Evolutionary conservation across 2,329 filamentous ascomycete species (phyloP), one percentile per base, ranked within the genome.

Genomic region (Microsporum ferrugineum): DNA sequence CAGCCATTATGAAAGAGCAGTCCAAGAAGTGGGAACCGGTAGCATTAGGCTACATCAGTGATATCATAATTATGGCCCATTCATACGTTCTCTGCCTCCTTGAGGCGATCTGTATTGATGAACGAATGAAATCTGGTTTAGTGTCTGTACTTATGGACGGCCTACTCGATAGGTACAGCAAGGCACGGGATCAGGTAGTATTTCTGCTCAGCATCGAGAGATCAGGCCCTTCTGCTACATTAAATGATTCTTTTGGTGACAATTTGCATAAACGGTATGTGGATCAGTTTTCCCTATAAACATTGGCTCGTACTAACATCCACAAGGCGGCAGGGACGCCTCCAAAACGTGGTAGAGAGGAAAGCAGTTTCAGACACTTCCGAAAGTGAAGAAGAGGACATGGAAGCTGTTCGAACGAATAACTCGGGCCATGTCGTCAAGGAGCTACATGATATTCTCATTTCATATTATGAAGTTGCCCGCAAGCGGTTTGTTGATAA

Each of bases 401-500:
- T 5, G 34, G 5, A 36, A 36, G 34, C 34, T 5, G 66, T 38
- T 61, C 63, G n/a, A 41, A 70, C 72, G 65, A 71, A 68, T 60
- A 78, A 76, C 58, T 69, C 71, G 0, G 67, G 77, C 3, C 70
- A 78, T 45, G 70, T 72, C 0, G 65, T 76, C 2, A 74, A 80
- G 38, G 78, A 84, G 7, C 79, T 88, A 3, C 82, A 86, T 60
- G 80, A 88, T 62, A 80, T 82, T 0, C 74, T 88, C 0, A 70
- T 76, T 33, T 76, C 79, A 1, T 88, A 85, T 70, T 88, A 88
- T 73, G 78, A 82, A 31, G 80, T 87, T 1, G 77, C 84, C 0
- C 76, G 75, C 10, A 81, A 82, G 66, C 79, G 84, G 0, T 87
- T 89, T 61, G 78, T 86, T 1, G 86, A 89, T 65, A 79, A 76